phyloP scores from a whole-genome alignment of 495 filamentous ascomycete genomes.

The Filosporella fistucella region DNA sequence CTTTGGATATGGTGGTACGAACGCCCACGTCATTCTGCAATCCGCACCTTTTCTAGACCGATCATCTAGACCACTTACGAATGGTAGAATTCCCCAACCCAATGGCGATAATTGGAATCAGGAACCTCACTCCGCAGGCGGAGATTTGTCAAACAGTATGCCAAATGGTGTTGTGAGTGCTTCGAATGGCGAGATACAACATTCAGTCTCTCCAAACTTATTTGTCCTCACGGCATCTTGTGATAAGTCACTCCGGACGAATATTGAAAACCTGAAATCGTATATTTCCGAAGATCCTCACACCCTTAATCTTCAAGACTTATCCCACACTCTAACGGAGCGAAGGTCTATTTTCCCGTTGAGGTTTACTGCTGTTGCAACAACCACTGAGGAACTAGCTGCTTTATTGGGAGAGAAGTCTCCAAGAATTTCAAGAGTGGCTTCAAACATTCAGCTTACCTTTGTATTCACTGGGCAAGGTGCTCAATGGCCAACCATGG shows the following conservation, averaged over 20 bases:
- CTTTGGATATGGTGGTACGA: constrained; percentile 57
- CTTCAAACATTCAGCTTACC: neutral
- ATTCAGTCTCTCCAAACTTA: no score
- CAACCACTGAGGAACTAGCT: neutral
- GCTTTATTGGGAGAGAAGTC: no score
- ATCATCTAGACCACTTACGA: constrained; percentile 11
- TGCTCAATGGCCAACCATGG: constrained; percentile 54
- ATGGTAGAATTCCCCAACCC: neutral
- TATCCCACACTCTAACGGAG: constrained; percentile 26
- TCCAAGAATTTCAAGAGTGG: no score
- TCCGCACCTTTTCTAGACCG: constrained; percentile 39
- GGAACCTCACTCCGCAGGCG: no score
- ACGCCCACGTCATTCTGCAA: constrained; percentile 53
- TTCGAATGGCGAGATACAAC: no score
- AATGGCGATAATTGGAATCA: neutral
- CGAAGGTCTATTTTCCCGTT: constrained; percentile 33
- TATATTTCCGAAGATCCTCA: no score
- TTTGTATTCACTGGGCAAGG: constrained; percentile 27
- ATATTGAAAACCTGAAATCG: no score
- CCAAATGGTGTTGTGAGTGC: no score
- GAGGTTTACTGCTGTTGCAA: constrained; percentile 4
- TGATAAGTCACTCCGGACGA: no score
- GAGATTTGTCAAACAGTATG: neutral
- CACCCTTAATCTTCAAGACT: no score
- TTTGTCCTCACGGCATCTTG: no score